Evolutionary conservation across 345 rosid species (phyloP), one percentile per base, ranked within the genome.

Genomic region (Turritis glabra): DNA sequence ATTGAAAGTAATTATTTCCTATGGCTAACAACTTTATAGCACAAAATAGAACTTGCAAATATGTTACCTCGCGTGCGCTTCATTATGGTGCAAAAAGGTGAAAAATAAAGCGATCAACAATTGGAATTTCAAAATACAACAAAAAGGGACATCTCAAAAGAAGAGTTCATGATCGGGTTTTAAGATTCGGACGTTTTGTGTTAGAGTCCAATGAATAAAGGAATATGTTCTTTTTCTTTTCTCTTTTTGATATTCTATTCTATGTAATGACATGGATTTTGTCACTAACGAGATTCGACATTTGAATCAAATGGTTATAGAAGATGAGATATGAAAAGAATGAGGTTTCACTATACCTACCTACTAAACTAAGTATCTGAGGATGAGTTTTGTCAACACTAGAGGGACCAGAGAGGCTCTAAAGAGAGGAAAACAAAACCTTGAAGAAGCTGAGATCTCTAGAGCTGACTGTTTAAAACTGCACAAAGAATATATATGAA

Each of bases 401-500:
- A 76, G 27, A 53, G 67, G 33, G 17, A 79, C 73, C 70, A 83
- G 48, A 67, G 64, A 72, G 53, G 75, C 69, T 69, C 63, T 79
- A 68, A 77, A 64, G 58, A 33, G 33, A 33, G 59, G 65, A 27
- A 77, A 37, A 71, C 52, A 64, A 64, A 56, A 71, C 59, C 67
- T 77, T 70, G 76, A 46, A 63, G 76, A 71, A 44, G 80, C 71
- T 71, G 80, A 46, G 60, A 77, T 71, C 80, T 64, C 60, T 64
- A 64, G 14, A 54, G 76, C 80, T 71, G 60, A 25, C n/a, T 21
- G 76, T 56, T 54, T 5, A 55, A 25, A 50, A 77, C 80, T 77
- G 77, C 77, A 77, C 43, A 62, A 55, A 64, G 32, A 63, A 64
- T 63, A 33, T 62, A 52, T 71, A 21, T 29, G 50, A 35, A 25